Evolutionary conservation across 148 eudicot genomes (phyloP).

Genomic region (Rhododendron molle): DNA sequence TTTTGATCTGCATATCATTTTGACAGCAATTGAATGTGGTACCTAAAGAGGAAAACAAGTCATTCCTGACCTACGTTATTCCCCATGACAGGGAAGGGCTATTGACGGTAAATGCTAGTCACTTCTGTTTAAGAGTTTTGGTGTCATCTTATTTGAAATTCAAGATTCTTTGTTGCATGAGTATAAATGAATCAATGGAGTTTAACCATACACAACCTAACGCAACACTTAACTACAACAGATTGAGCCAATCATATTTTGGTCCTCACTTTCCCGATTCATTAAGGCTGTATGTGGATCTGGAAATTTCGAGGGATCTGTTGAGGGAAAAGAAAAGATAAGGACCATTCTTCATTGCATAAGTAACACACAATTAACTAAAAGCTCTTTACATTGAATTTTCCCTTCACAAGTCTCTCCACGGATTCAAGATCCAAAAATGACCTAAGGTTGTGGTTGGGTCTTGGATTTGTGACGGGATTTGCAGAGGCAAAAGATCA

Average conservation of each 20-base stretch:
- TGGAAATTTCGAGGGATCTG: background rate
- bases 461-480: background rate
- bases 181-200: background rate
- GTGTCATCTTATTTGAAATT: background rate
- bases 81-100: slow-evolving; percentile 64
- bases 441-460: background rate
- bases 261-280: background rate
- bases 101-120: slow-evolving; percentile 43
- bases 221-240: background rate
- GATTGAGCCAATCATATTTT: background rate
- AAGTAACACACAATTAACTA: background rate
- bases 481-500: background rate
- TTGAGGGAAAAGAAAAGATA: background rate
- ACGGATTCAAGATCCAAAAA: background rate
- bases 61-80: slow-evolving; percentile 66
- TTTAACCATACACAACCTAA: background rate
- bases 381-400: background rate
- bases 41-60: slow-evolving; percentile 74
- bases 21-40: slow-evolving; percentile 57
- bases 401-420: background rate
- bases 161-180: background rate
- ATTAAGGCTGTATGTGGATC: background rate
- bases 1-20: slow-evolving; percentile 9
- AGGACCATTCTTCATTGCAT: background rate
- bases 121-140: background rate